phyloP scores from a whole-genome alignment of 2,329 filamentous ascomycete species.

The Pseudopyricularia cyperi region DNA sequence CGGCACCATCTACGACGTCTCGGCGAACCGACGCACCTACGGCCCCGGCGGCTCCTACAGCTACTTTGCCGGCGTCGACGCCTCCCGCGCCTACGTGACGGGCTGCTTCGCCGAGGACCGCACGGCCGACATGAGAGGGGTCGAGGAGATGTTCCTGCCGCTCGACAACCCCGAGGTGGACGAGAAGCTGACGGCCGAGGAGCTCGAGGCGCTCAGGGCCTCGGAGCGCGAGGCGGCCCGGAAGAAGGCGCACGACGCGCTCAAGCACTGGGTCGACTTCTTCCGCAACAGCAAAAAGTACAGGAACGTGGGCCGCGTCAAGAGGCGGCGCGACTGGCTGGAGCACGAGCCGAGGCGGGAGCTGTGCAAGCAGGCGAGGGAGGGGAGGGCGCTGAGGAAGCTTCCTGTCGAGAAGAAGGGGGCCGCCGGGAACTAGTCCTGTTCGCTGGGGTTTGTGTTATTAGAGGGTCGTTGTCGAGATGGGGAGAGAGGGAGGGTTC shows the following conservation, averaged over 20 bases:
- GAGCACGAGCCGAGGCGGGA: slow-evolving; percentile 25
- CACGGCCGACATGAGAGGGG: slow-evolving; percentile 72
- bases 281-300: slow-evolving; percentile 75
- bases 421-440: neutral
- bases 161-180: slow-evolving; percentile 51
- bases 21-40: slow-evolving; percentile 55
- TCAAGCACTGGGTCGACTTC: slow-evolving; percentile 75
- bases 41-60: slow-evolving; percentile 77
- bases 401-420: slow-evolving; percentile 34
- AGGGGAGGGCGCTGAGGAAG: slow-evolving; percentile 39
- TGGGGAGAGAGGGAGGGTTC: neutral
- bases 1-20: slow-evolving; percentile 75
- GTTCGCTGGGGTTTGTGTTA: neutral
- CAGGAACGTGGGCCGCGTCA: slow-evolving; percentile 62
- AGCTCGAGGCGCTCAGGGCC: slow-evolving; percentile 39
- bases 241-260: slow-evolving; percentile 49
- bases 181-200: slow-evolving; percentile 36
- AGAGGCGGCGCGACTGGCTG: slow-evolving; percentile 46
- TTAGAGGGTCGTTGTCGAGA: neutral
- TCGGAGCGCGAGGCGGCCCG: slow-evolving; percentile 53
- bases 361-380: slow-evolving; percentile 60
- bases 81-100: slow-evolving; percentile 78
- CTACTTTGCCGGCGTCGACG: slow-evolving; percentile 78
- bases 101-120: slow-evolving; percentile 83
- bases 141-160: slow-evolving; percentile 73